Evolutionary conservation across 257 asterid genomes (phyloP).

Genomic region (Solanum lycopersicoides): DNA sequence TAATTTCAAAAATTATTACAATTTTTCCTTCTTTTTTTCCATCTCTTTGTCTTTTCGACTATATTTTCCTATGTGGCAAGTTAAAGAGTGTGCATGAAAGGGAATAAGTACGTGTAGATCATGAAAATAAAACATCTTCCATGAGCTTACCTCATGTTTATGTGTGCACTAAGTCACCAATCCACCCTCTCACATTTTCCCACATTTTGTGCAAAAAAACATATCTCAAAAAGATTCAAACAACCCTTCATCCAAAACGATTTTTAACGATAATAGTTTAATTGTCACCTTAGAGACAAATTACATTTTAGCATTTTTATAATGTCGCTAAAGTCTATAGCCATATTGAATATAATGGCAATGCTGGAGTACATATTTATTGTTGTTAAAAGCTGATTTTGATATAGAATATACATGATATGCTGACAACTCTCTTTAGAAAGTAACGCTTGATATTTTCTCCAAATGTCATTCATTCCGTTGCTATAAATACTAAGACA

Average conservation of each 20-base stretch:
- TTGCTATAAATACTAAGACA: neutral
- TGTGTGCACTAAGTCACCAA: neutral
- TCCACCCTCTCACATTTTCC: neutral
- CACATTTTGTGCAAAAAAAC: neutral
- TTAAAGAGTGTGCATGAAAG: neutral
- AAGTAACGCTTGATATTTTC: neutral
- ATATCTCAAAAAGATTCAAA: neutral
- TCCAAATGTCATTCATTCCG: neutral
- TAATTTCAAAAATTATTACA: too few species aligned
- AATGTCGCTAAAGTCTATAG: neutral
- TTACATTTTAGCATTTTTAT: too few species aligned
- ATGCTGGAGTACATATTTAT: neutral
- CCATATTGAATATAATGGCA: neutral
- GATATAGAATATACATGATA: neutral
- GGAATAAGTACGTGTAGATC: neutral
- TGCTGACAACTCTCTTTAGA: neutral
- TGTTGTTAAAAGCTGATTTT: too few species aligned
- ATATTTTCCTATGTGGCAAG: neutral
- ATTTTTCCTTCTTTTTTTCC: neutral
- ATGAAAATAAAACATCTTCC: neutral
- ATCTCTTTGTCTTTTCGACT: neutral
- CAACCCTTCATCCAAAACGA: neutral
- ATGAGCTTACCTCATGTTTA: slow-evolving; percentile 2
- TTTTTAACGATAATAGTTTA: too few species aligned
- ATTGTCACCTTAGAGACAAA: neutral